phyloP scores from a whole-genome alignment of 2,329 filamentous ascomycete species.

The Cadophora malorum region DNA sequence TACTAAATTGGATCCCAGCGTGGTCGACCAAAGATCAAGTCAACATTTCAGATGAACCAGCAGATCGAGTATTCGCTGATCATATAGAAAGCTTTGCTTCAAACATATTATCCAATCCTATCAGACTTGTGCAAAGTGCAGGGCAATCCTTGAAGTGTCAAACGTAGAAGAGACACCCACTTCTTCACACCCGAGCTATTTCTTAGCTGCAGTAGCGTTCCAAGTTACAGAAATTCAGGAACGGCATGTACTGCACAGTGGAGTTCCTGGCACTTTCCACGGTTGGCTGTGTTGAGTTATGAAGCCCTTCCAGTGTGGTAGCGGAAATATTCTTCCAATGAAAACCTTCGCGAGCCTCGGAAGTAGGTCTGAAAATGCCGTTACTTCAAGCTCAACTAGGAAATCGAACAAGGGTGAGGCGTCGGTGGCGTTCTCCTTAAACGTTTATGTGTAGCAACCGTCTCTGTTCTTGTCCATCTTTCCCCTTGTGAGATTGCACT shows the following conservation, averaged over 20 bases:
- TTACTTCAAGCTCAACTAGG: neutral
- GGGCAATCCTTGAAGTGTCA: neutral
- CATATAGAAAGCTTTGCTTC: neutral
- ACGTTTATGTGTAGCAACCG: neutral
- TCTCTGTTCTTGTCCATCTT: neutral
- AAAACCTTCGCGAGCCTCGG: neutral
- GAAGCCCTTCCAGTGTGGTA: neutral
- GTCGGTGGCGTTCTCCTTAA: neutral
- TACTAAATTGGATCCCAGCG: neutral
- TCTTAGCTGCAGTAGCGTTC: slow-evolving; percentile 6
- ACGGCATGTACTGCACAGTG: neutral
- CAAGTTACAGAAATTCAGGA: slow-evolving; percentile 1
- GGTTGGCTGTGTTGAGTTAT: neutral
- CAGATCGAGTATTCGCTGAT: neutral
- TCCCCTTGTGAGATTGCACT: neutral
- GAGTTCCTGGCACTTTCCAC: neutral
- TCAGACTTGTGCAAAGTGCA: neutral
- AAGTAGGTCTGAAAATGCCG: neutral
- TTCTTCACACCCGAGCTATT: neutral
- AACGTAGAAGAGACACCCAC: neutral
- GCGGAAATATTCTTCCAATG: slow-evolving; percentile 2
- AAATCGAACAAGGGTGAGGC: neutral
- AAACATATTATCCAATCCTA: neutral
- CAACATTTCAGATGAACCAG: neutral
- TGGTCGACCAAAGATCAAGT: neutral